phyloP scores from a whole-genome alignment of 2,329 filamentous ascomycete species.

The Trichoderma sp. region DNA sequence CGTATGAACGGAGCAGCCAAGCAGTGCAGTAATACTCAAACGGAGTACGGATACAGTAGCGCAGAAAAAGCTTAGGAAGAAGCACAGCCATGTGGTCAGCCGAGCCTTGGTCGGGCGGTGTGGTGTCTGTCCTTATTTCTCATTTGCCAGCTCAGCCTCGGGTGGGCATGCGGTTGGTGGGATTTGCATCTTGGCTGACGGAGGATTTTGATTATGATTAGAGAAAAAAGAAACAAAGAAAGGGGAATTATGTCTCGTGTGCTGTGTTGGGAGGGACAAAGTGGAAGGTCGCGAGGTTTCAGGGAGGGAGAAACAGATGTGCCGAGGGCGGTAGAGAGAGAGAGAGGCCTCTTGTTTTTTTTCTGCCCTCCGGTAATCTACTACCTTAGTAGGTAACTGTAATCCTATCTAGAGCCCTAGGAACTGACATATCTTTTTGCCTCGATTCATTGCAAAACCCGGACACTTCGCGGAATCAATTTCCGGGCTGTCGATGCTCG shows the following conservation, averaged over 20 bases:
- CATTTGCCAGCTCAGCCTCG: not conserved
- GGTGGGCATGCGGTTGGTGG: not conserved
- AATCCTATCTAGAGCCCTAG: not conserved
- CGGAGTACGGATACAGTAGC: not conserved
- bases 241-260: not conserved
- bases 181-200: not conserved
- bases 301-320: conserved; percentile 13
- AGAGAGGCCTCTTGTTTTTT: not conserved
- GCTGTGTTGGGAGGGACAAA: not conserved
- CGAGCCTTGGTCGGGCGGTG: conserved; percentile 1
- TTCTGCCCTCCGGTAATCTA: not conserved
- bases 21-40: not conserved
- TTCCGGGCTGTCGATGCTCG: not conserved
- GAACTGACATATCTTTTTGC: not conserved
- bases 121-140: not conserved
- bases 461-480: not conserved
- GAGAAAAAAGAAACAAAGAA: not conserved
- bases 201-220: not conserved
- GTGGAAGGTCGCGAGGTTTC: not conserved
- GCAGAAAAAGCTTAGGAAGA: not conserved
- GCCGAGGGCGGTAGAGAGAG: not conserved
- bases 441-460: not conserved
- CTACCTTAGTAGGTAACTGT: too few relatives aligned
- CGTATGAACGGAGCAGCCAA: not conserved
- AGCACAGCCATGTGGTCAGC: conserved; percentile 9